Conservation (phyloP, 768 basidiomycete genomes). For the Hypsizygus marmoreus region DNA sequence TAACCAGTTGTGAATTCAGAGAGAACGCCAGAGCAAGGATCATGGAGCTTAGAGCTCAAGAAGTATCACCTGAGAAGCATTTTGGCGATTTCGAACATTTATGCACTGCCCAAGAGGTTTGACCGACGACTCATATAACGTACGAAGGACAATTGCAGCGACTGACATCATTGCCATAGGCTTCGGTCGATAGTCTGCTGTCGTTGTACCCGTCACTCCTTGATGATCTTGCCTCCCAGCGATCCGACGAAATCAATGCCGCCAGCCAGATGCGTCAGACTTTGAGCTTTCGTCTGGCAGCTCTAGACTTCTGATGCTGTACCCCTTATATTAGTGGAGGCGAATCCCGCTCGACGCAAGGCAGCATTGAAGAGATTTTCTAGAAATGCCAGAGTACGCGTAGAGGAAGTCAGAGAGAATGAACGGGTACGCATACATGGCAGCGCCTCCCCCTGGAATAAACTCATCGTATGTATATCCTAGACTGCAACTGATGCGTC, state of each 20-base stretch:
- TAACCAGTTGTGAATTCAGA: conserved; percentile 17
- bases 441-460: not conserved
- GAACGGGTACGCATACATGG: conserved; percentile 32
- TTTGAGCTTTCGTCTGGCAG: not conserved
- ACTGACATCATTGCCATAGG: conserved; percentile 16
- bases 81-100: conserved; percentile 27
- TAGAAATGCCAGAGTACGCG: conserved; percentile 32
- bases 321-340: conserved; percentile 33
- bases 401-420: conserved; percentile 35
- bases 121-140: not conserved
- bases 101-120: conserved; percentile 28
- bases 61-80: conserved; percentile 26
- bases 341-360: conserved; percentile 26
- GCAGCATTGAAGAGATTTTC: conserved; percentile 30
- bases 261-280: conserved; percentile 41
- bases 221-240: conserved; percentile 34
- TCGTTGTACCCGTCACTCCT: conserved; percentile 28
- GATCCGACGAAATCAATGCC: conserved; percentile 33
- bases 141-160: not conserved
- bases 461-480: not conserved
- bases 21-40: conserved; percentile 31
- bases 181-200: conserved; percentile 22
- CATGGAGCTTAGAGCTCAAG: conserved; percentile 26
- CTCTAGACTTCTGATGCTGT: conserved; percentile 6
- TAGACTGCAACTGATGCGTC: conserved; percentile 38